phyloP scores from a whole-genome alignment of 148 eudicot species.

The Spergularia bocconei region DNA sequence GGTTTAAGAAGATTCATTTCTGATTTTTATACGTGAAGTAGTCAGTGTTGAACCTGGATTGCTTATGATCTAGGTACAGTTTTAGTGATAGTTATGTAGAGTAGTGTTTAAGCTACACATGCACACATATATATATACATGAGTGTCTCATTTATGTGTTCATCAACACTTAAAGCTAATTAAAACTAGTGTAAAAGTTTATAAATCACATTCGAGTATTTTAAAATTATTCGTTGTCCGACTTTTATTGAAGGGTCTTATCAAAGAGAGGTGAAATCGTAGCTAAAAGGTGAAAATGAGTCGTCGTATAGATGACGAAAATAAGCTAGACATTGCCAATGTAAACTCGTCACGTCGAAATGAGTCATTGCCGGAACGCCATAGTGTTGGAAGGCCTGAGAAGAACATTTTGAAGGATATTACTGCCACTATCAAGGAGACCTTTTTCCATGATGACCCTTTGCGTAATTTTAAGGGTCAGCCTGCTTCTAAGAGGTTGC shows the following conservation, averaged over 20 bases:
- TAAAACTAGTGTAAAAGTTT: too few relatives aligned
- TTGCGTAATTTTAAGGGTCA: constrained; percentile 61
- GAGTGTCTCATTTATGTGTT: background rate
- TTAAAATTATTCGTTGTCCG: too few relatives aligned
- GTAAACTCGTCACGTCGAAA: constrained; percentile 18
- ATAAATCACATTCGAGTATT: too few relatives aligned
- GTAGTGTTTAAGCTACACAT: background rate
- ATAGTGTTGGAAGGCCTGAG: constrained; percentile 60
- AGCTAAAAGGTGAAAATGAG: constrained; percentile 11
- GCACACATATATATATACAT: background rate
- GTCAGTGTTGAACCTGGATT: constrained; percentile 19
- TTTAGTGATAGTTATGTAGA: background rate
- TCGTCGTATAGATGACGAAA: constrained; percentile 22
- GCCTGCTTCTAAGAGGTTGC: constrained; percentile 35
- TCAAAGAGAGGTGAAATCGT: background rate
- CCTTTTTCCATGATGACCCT: constrained; percentile 76
- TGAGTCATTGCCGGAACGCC: constrained; percentile 25
- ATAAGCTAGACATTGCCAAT: background rate
- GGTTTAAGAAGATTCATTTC: background rate
- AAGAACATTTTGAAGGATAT: constrained; percentile 47
- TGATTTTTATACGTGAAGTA: background rate
- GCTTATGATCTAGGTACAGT: constrained; percentile 25
- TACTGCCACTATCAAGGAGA: constrained; percentile 44
- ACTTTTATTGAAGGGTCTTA: background rate
- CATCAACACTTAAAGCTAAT: background rate